Percentiles rank a stretch among this genome's conserved stretches.
Evolutionary conservation across 148 eudicot species (phyloP).

Genomic region (Rhododendron griersonianum): DNA sequence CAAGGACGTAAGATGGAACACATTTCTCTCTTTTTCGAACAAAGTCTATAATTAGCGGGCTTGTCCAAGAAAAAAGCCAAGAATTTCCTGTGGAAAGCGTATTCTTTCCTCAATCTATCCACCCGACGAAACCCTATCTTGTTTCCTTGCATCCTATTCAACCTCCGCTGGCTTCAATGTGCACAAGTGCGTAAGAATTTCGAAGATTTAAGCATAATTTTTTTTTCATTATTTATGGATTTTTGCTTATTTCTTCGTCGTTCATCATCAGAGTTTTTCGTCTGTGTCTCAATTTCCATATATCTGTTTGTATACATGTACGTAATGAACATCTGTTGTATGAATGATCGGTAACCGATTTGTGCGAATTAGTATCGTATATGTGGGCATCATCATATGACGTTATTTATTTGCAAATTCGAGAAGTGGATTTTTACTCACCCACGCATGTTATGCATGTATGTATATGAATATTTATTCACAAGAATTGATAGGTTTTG

Average conservation of each 20-base stretch:
- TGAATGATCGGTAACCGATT: not conserved
- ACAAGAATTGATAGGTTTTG: not conserved
- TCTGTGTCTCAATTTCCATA: not conserved
- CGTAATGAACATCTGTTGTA: not conserved
- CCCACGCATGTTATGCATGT: not conserved
- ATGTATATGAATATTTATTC: not conserved
- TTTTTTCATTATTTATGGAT: too few species aligned
- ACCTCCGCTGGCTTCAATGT: not conserved
- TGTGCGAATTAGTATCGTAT: not conserved
- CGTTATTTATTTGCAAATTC: too few species aligned
- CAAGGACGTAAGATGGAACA: too few species aligned
- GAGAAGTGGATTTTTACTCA: too few species aligned
- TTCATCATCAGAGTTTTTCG: not conserved
- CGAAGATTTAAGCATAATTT: not conserved
- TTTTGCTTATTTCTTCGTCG: not conserved
- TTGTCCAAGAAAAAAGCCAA: not conserved
- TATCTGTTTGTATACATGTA: not conserved
- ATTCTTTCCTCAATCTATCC: not conserved
- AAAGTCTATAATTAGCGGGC: not conserved
- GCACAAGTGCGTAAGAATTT: conserved; percentile 1
- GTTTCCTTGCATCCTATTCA: not conserved
- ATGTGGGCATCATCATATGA: too few species aligned
- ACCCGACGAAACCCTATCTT: not conserved
- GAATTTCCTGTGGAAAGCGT: not conserved
- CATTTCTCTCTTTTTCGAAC: too few species aligned